phyloP scores from a whole-genome alignment of 202 grass and related monocot genomes.

The Elaeis oleifera region DNA sequence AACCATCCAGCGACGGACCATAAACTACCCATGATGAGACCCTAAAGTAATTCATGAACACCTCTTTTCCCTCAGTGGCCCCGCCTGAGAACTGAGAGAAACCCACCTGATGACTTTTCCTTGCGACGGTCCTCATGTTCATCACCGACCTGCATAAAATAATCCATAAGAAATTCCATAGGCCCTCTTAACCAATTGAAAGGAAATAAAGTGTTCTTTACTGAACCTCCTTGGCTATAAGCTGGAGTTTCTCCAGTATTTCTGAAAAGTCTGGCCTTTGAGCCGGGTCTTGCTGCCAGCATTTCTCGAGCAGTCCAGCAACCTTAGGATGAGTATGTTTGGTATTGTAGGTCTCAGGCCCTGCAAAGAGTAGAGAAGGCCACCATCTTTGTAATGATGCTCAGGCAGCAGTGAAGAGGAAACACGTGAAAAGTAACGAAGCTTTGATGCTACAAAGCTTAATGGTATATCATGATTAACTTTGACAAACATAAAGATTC shows the following conservation, averaged over 20 bases:
- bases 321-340: constrained; percentile 64
- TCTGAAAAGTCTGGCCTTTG: constrained; percentile 78
- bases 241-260: constrained; percentile 75
- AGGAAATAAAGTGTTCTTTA: constrained; percentile 5
- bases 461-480: too few species aligned
- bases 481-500: too few species aligned
- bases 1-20: background rate
- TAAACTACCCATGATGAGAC: background rate
- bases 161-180: constrained; percentile 8
- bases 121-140: constrained; percentile 60
- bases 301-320: constrained; percentile 69
- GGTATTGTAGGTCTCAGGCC: constrained; percentile 84
- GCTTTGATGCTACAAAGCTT: background rate
- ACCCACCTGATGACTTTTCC: constrained; percentile 65
- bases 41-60: background rate
- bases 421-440: background rate
- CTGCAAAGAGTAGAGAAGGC: constrained; percentile 29
- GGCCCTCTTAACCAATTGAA: background rate
- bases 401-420: background rate
- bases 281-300: constrained; percentile 74
- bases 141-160: constrained; percentile 49
- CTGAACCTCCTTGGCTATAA: constrained; percentile 69
- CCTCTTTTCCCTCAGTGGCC: constrained; percentile 4
- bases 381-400: background rate
- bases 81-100: constrained; percentile 61